Base-by-base conservation (phyloP, 257 asterid species). In the Verbena officinalis region DNA sequence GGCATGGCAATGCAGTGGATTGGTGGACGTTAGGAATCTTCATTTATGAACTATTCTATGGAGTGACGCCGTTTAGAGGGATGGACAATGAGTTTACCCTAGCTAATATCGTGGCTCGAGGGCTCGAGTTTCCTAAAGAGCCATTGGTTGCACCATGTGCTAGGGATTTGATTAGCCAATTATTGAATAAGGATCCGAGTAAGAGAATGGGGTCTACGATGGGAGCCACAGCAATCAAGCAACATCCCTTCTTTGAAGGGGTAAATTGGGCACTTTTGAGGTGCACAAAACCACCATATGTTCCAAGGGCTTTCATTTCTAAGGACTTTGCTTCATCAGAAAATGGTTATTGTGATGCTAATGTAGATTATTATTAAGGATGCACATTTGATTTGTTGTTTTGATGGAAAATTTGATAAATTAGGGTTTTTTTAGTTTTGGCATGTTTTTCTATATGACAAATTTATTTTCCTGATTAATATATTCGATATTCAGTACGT, bases 241-340 rank as follows among this genome's bases (percentile, higher is more conserved):
- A 75, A 43, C 96, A 86, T 51, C 73, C 85, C 0, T 89, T 86
- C 71, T 89, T 89, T 75, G 75, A 72, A 63, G 85, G 89, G 75
- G 92, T 89, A 42, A 86, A 89, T 72, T 89, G 96, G 92, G 89
- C 96, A 63, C 72, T 86, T 27, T 76, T 89, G 77, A 80, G 96
- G 75, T 76, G 85, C 62, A 75, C 81, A n/a, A 73, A 62, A 22
- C 95, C 96, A 11, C 95, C 95, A 19, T 76, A 75, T 72, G 48
- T 80, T 31, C 95, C 95, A 11, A 68, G 30, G 54, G 70, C 86
- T n/a, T 65, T 58, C 59, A 40, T 68, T 21, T 22, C 13, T 55
- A 62, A 38, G 58, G 79, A 69, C 15, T 17, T 61, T 60, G 80
- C 73, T 61, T 24, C 86, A 66, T 62, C 70, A 38, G 21, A 58